Evolutionary conservation across 805 yeast species (phyloP).

Genomic region (Starmerella kuoi): DNA sequence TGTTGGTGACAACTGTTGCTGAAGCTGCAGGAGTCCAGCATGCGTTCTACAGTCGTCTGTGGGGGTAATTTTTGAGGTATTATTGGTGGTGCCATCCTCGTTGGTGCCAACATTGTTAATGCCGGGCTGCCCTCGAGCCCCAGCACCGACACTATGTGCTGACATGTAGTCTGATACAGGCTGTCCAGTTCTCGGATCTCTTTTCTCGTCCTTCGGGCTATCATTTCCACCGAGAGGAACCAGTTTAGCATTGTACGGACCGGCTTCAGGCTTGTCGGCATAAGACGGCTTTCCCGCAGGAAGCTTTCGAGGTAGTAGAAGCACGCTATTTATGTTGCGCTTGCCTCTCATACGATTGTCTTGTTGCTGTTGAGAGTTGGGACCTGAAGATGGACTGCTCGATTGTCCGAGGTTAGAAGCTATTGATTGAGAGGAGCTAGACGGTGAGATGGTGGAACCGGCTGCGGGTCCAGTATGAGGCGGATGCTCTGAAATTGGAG

Average conservation of each 20-base stretch:
- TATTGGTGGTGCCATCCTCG: neutral
- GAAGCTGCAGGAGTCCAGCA: slow-evolving; percentile 4
- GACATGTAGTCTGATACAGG: no score
- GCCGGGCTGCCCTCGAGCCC: neutral
- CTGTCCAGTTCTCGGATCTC: neutral
- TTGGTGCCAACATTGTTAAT: neutral
- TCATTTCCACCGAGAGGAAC: slow-evolving; percentile 1
- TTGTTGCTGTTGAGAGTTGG: neutral
- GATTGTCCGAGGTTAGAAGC: neutral
- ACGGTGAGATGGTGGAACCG: neutral
- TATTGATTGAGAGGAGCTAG: neutral
- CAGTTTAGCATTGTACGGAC: slow-evolving; percentile 1
- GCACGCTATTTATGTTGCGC: slow-evolving; percentile 9
- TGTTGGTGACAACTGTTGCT: slow-evolving; percentile 10
- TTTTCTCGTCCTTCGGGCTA: neutral
- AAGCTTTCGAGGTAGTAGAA: slow-evolving; percentile 19
- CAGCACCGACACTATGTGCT: neutral
- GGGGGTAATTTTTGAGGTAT: neutral
- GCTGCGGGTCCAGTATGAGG: neutral
- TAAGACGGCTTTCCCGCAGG: neutral
- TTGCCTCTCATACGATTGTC: neutral
- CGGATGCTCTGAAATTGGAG: neutral
- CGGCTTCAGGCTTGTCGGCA: neutral
- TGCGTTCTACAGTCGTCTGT: neutral
- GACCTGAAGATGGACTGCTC: neutral